Evolutionary conservation across 495 filamentous ascomycete species (phyloP), one percentile per base, ranked within the genome.

Genomic region (Neurospora intermedia): DNA sequence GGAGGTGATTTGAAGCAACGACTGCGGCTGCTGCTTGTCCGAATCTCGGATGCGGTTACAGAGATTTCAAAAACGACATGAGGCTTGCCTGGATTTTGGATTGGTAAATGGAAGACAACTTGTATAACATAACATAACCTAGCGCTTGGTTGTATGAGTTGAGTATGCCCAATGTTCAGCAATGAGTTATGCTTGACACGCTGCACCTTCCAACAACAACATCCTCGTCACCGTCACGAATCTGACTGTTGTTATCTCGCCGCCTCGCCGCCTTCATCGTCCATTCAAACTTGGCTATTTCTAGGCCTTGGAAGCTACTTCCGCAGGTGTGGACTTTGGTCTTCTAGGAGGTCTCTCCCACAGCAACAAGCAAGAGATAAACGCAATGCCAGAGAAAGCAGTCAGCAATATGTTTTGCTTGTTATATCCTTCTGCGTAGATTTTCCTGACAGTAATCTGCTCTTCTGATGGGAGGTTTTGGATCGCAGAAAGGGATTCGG

Each of bases 401-500:
- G 45, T 23, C 45, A 11, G 45, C 4, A 48, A 48, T 48, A 48
- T 48, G n/a, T 48, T 76, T 69, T 76, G 70, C 43, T 70, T 31
- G 23, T 42, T 69, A 41, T 74, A 76, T 11, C 43, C 73, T 20
- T 43, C 59, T 15, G 40, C 69, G 10, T 71, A 75, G 2, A 71
- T 42, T 18, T 4, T 23, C 13, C 72, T 69, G 16, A 75, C 72
- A 0, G 38, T 20, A n/a, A 31, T 11, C 23, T 75, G 74, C 39
- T 40, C 8, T 4, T 73, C 74, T 0, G 43, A 46, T n/a, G 74
- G 23, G 27, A 75, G 40, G 20, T 8, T 18, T 18, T 71, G 39
- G 18, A 71, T 70, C 23, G 27, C 66, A 16, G 71, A 69, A 8
- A 75, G 73, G 10, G 74, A 75, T 20, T 73, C 62, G 16, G 71